A percentile compares a stretch with the other conserved stretches of the same genome.
phyloP scores from a whole-genome alignment of 1,284 basidiomycete species.

The Coniferiporia weirii region DNA sequence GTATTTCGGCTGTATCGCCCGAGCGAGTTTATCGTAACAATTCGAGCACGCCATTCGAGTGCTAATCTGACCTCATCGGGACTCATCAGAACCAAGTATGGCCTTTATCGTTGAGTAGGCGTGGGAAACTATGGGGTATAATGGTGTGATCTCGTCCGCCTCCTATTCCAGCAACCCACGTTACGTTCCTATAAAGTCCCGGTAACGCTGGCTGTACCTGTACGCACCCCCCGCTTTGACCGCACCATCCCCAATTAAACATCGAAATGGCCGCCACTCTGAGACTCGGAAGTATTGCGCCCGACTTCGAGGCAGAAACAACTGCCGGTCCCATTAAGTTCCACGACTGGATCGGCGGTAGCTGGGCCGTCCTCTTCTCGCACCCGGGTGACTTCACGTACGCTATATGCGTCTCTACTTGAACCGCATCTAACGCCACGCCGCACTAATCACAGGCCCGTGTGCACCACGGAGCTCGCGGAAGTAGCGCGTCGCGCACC shows the following conservation, averaged over 20 bases:
- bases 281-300: slow-evolving; percentile 73
- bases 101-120: slow-evolving; percentile 1
- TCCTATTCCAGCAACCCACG: not conserved
- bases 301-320: slow-evolving; percentile 81
- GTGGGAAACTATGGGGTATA: slow-evolving; percentile 16
- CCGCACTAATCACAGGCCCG: slow-evolving; percentile 34
- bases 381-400: slow-evolving; percentile 19
- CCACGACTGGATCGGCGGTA: slow-evolving; percentile 86
- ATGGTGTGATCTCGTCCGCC: not conserved
- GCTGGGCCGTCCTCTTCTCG: slow-evolving; percentile 59
- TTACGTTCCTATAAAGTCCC: not conserved
- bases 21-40: not conserved
- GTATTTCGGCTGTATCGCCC: not conserved
- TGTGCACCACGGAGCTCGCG: slow-evolving; percentile 96
- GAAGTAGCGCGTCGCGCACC: slow-evolving; percentile 85
- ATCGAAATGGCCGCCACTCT: slow-evolving; percentile 31
- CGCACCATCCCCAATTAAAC: not conserved
- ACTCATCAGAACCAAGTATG: not conserved
- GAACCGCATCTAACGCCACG: slow-evolving; percentile 23
- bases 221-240: too few species aligned
- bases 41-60: slow-evolving; percentile 12
- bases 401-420: slow-evolving; percentile 69
- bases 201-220: too few species aligned
- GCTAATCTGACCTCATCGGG: not conserved
- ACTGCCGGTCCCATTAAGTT: slow-evolving; percentile 78